Evolutionary conservation across 202 grass and related monocot genomes (phyloP).

Genomic region (Brachypodium distachyon): DNA sequence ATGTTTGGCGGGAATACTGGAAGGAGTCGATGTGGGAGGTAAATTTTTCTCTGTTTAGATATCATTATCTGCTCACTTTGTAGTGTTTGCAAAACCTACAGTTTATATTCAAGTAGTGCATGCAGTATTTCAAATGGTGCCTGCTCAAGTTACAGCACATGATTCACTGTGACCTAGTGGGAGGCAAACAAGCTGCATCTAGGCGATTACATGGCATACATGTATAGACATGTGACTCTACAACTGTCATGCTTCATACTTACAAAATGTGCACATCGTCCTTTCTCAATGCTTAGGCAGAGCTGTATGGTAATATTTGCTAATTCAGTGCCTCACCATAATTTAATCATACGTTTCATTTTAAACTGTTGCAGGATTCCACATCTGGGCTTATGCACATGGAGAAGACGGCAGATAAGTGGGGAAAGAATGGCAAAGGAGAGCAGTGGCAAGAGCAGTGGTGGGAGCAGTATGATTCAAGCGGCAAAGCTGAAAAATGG

Average conservation of each 20-base stretch:
- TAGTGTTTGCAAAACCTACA: neutral
- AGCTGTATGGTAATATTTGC: neutral
- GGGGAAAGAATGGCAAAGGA: slow-evolving; percentile 81
- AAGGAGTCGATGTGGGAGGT: slow-evolving; percentile 97
- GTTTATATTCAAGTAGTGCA: too few relatives aligned
- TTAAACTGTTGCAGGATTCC: slow-evolving; percentile 46
- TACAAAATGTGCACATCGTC: neutral
- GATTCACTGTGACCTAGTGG: neutral
- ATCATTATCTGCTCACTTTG: neutral
- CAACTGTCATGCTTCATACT: neutral
- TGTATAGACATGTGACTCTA: neutral
- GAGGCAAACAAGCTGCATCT: neutral
- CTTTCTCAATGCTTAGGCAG: neutral
- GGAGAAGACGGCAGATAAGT: slow-evolving; percentile 97
- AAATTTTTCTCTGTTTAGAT: neutral
- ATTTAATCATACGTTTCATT: slow-evolving; percentile 3
- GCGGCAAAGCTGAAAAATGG: slow-evolving; percentile 75
- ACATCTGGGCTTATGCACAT: slow-evolving; percentile 64
- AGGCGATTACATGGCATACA: neutral
- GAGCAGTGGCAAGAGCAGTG: slow-evolving; percentile 98
- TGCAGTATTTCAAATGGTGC: too few relatives aligned
- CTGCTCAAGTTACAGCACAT: neutral
- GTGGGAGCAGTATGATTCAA: slow-evolving; percentile 87
- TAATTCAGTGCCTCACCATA: neutral
- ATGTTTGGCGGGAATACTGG: slow-evolving; percentile 97